Evolutionary conservation across 2,329 filamentous ascomycete species (phyloP), one percentile per base, ranked within the genome.

Genomic region (Paraphoma sp.): DNA sequence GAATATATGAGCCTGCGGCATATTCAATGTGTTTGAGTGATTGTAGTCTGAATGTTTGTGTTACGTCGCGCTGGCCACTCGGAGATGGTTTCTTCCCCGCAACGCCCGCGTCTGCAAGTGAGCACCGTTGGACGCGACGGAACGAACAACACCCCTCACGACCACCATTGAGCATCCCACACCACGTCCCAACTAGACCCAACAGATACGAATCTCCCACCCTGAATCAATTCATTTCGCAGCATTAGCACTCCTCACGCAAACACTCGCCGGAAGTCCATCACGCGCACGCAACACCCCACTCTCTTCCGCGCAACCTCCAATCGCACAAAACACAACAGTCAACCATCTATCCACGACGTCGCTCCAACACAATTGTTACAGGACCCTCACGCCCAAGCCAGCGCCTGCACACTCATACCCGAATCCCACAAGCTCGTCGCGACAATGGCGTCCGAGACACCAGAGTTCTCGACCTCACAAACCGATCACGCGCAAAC

Each of bases 41-140:
- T 10, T 46, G 33, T 42, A 23, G 23, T 6, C 17, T 43, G 17
- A 16, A 30, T 47, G 55, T 56, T 54, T 55, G 54, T 53, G 51
- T 38, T 18, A 16, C 43, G 3, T 30, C 48, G 56, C 54, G 57
- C 31, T 48, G 57, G 46, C 58, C 55, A 59, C 51, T 48, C 51
- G 46, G 49, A 64, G 42, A 54, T 57, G 67, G 65, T 62, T 60
- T 63, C 62, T 67, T 63, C 63, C 64, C 64, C 65, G 65, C 65
- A 55, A 53, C 56, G 46, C 47, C 48, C 44, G 45, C 42, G 42
- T 45, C 29, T 17, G 17, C 4, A 16, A 11, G n/a, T 45, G 18
- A 49, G 23, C 49, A 45, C 41, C 29, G 23, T 23, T 23, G 23
- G 50, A 43, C 43, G 23, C 41, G 16, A 45, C 33, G 16, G 42